These are phyloP conservation scores for Ceratocystis cubensis DNA, from an alignment of 2,329 filamentous ascomycete genomes.

Conservation along the genomic window DNA sequence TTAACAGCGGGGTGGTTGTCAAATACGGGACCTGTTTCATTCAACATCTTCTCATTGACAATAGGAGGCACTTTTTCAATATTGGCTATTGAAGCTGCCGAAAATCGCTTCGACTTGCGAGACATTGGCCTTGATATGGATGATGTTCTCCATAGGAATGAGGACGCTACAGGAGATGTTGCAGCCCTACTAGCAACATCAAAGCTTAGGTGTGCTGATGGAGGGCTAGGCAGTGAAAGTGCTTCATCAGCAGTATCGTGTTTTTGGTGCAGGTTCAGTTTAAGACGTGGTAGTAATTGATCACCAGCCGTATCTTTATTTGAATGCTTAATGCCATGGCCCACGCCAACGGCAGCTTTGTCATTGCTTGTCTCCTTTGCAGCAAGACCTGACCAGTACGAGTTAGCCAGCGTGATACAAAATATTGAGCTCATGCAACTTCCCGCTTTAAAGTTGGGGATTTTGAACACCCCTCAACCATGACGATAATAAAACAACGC, in stretches of 20 bases:
- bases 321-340: not conserved
- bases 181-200: constrained; percentile 8
- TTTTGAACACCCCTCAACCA: not conserved
- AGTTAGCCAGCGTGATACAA: not conserved
- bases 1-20: constrained; percentile 21
- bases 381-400: constrained; percentile 10
- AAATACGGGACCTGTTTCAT: constrained; percentile 11
- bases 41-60: not conserved
- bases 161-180: not conserved
- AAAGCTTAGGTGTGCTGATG: not conserved
- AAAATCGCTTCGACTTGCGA: constrained; percentile 16
- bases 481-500: not conserved
- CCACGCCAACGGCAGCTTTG: not conserved
- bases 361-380: constrained; percentile 13
- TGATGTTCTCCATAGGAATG: constrained; percentile 4
- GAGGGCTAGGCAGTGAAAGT: constrained; percentile 11
- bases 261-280: constrained; percentile 11
- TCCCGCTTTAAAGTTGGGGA: not conserved
- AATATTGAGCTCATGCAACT: not conserved
- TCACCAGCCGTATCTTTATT: not conserved
- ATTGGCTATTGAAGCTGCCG: constrained; percentile 8
- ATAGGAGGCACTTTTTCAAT: constrained; percentile 3
- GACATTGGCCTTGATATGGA: constrained; percentile 18
- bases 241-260: not conserved
- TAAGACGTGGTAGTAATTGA: constrained; percentile 9